A percentile compares a stretch with the other conserved stretches of the same genome.
Conservation (phyloP, 108 stramenopile genomes). For the Fragilaria radians region DNA sequence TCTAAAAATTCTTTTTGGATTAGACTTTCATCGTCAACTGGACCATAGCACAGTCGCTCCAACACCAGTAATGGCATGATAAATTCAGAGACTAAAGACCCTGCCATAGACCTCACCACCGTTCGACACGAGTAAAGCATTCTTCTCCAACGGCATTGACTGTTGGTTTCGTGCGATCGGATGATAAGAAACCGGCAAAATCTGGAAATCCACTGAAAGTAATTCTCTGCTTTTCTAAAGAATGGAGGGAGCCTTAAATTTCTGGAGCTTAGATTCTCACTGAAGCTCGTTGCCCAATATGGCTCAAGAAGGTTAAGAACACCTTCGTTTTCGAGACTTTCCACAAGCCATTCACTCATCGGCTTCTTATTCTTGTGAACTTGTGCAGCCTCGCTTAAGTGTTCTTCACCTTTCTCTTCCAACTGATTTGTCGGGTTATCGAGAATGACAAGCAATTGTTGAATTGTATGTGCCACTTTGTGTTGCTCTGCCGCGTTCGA, state of each 20-base stretch:
- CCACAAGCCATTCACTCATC: slow-evolving; percentile 64
- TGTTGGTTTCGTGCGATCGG: slow-evolving; percentile 29
- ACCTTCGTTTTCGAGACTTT: slow-evolving; percentile 49
- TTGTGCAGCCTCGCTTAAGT: slow-evolving; percentile 1
- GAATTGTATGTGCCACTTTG: slow-evolving; percentile 78
- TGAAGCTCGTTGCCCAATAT: slow-evolving; percentile 70
- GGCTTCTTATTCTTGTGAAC: slow-evolving; percentile 5
- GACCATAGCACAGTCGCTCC: slow-evolving; percentile 75
- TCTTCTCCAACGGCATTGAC: slow-evolving; percentile 51
- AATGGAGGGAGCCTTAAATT: slow-evolving; percentile 52
- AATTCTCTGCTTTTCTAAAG: slow-evolving; percentile 45
- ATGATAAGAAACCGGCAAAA: slow-evolving; percentile 38
- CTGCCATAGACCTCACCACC: slow-evolving; percentile 62
- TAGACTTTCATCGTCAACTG: slow-evolving; percentile 34
- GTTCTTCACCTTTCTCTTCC: neutral
- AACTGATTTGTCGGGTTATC: slow-evolving; percentile 20
- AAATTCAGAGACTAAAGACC: slow-evolving; percentile 63
- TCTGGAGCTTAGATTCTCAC: slow-evolving; percentile 29
- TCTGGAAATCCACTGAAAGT: slow-evolving; percentile 61
- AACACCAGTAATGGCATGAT: slow-evolving; percentile 75
- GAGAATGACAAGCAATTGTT: slow-evolving; percentile 64
- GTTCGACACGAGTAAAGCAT: slow-evolving; percentile 70
- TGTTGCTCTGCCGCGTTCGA: slow-evolving; percentile 62
- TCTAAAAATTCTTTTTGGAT: slow-evolving; percentile 54
- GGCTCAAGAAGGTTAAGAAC: slow-evolving; percentile 74